Evolutionary conservation across 2,329 filamentous ascomycete species (phyloP).

Genomic region (Xenosphaeropsis pyriputrescens): DNA sequence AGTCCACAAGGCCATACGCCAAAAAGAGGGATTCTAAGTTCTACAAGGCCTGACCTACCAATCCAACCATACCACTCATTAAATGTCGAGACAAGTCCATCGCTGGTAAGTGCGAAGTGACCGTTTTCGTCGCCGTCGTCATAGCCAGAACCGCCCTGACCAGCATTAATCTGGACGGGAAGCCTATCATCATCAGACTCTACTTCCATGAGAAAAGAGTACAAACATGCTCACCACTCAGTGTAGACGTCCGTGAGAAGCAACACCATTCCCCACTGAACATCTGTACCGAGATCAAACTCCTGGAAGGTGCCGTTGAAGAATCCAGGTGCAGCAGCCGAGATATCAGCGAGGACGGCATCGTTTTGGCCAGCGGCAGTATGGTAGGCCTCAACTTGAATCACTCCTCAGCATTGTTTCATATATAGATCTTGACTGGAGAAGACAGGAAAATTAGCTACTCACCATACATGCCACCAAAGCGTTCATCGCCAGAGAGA

Average conservation of each 20-base stretch:
- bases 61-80: slow-evolving; percentile 4
- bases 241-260: slow-evolving; percentile 1
- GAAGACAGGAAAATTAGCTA: neutral
- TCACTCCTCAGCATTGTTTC: neutral
- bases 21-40: neutral
- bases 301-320: slow-evolving; percentile 7
- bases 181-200: neutral
- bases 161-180: slow-evolving; percentile 3
- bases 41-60: neutral
- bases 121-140: neutral
- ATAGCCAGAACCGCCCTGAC: slow-evolving; percentile 1
- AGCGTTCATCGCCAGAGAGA: slow-evolving; percentile 3
- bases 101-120: slow-evolving; percentile 6
- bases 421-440: neutral
- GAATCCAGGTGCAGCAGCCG: slow-evolving; percentile 4
- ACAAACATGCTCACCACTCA: neutral
- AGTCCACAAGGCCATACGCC: too few species aligned
- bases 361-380: slow-evolving; percentile 9
- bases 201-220: neutral
- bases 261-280: slow-evolving; percentile 2
- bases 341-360: slow-evolving; percentile 2
- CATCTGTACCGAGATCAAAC: slow-evolving; percentile 6
- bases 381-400: slow-evolving; percentile 2
- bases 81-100: slow-evolving; percentile 4
- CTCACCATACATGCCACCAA: slow-evolving; percentile 6